Evolutionary conservation across 2,329 filamentous ascomycete genomes (phyloP).

Genomic region (Septoria linicola): DNA sequence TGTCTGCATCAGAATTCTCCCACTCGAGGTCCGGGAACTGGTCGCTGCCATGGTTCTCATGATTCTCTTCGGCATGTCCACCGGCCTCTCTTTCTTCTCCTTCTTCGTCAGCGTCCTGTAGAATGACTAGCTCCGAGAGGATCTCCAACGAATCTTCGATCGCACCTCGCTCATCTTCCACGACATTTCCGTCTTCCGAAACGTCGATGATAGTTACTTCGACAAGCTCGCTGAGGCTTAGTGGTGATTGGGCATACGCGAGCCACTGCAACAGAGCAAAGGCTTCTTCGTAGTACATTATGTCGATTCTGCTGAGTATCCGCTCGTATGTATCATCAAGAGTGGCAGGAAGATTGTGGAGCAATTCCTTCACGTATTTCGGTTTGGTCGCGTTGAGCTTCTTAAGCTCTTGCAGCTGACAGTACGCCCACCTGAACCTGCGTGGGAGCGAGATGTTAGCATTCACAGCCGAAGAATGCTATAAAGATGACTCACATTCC

Average conservation of each 20-base stretch:
- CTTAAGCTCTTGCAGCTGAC: conserved; percentile 20
- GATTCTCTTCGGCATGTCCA: too few relatives aligned
- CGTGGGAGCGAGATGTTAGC: background rate
- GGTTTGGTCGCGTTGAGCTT: conserved; percentile 20
- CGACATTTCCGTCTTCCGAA: conserved; percentile 8
- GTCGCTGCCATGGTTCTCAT: too few relatives aligned
- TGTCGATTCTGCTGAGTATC: conserved; percentile 20
- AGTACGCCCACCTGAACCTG: conserved; percentile 25
- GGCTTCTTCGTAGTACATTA: conserved; percentile 11
- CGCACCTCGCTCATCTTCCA: conserved; percentile 16
- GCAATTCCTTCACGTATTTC: conserved; percentile 17
- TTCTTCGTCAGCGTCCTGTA: too few relatives aligned
- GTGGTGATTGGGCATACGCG: conserved; percentile 20
- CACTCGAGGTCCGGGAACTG: too few relatives aligned
- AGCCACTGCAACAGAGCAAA: conserved; percentile 24
- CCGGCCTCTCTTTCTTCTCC: too few relatives aligned
- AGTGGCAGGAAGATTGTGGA: conserved; percentile 17
- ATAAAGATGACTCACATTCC: conserved; percentile 25
- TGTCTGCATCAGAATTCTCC: too few relatives aligned
- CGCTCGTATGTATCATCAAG: conserved; percentile 27
- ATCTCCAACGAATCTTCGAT: conserved; percentile 19
- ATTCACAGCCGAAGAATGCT: background rate
- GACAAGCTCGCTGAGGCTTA: conserved; percentile 20
- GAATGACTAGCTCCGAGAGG: background rate
- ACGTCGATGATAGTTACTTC: conserved; percentile 23